Evolutionary conservation across 2,329 filamentous ascomycete species (phyloP), one percentile per base, ranked within the genome.

Genomic region (Pseudonectria buxi): DNA sequence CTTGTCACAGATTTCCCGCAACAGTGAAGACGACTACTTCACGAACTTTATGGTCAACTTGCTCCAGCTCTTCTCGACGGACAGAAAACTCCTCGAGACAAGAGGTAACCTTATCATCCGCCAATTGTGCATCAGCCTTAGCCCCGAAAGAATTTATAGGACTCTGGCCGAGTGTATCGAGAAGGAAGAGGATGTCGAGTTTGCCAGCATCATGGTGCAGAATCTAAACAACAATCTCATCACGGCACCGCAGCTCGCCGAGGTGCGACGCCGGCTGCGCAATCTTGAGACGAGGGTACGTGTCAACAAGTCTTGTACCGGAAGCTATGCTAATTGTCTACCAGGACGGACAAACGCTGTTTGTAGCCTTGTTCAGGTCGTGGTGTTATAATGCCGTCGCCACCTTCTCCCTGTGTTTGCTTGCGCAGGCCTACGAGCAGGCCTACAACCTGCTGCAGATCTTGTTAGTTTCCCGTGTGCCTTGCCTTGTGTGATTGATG

Each of bases 331-430:
- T 12, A 27, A 15, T 22, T 12, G 29, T 12, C 28, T 43, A 22
- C 18, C 9, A 86, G 81, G 94, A 98, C 46, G 92, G 90, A 0
- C 92, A 98, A 67, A 84, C 83, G 3, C 88, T 98, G 57, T 98
- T 98, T 53, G 87, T 95, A 11, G 80, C 89, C 2, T 68, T 98
- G 4, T 98, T 98, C 63, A 80, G 87, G 38, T 94, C 90, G 4
- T 98, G 92, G 92, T 98, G 92, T 57, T 92, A 95, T 59, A 98
- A 98, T 54, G 89, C 92, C 3, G 94, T 98, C 6, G 90, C 92
- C 7, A 96, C 92, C 0, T 98, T 98, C 62, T 96, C 89, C 3
- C 69, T 98, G 4, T 98, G 92, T 56, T 71, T 98, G 24, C 78
- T 98, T 33, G 92, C 92, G 2, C 92, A 98, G 62, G 92, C 90